Evolutionary conservation across 148 eudicot species (phyloP), one percentile per base, ranked within the genome.

Genomic region (Camellia granthamiana): DNA sequence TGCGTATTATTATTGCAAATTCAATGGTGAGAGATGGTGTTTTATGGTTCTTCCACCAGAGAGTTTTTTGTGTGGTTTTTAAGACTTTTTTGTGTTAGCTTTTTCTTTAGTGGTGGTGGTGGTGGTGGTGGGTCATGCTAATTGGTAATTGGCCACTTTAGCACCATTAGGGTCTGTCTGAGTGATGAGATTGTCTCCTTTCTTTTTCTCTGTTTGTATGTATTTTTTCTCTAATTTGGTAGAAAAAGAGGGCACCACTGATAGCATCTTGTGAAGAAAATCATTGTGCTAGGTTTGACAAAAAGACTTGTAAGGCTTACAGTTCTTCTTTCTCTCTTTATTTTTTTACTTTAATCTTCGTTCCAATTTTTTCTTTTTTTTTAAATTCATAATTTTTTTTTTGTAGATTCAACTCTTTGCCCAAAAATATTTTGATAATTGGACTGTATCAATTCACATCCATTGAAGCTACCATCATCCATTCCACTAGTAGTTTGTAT

Each of bases 11-110:
- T 30, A 30, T 30, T 30, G 38, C 0, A 46, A 21, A 60, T 79
- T 69, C 54, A 65, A 67, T 81, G 83, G 83, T 81, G 83, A 81
- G 83, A 60, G 76, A 73, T 81, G 74, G 75, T 72, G 81, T 84
- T 84, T 56, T 44, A 10, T 10, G 47, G 76, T 81, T 78, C 80
- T 77, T 69, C 81, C 80, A 81, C 83, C 74, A 38, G 43, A 47
- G 43, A 43, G 76, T 21, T 38, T 60, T 74, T 83, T 76, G 80
- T 58, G 14, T 58, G 64, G 72, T 72, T 7, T 71, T 38, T 38
- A 78, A n/a, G 65, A 55, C 54, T 78, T 30, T 41, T 23, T 52
- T 47, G 44, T 7, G 12, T 41, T 21, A 52, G 18, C 67, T 59
- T 63, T 76, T 59, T 60, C 69, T 70, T 76, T 56, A 41, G 76